phyloP scores from a whole-genome alignment of 805 yeast species.

The Saccharomyces eubayanus region DNA sequence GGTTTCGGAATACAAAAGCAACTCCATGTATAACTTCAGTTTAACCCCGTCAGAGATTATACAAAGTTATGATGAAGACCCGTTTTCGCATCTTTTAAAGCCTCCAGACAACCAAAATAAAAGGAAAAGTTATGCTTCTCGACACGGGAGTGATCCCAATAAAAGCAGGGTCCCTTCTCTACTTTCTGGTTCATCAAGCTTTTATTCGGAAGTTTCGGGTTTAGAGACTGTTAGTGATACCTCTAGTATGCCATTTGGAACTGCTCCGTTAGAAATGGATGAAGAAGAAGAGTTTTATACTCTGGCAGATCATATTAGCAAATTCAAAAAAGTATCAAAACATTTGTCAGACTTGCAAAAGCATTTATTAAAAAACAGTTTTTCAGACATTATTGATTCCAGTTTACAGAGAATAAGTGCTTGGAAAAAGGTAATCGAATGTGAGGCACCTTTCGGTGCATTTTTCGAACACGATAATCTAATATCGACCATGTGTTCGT shows the following conservation, averaged over 20 bases:
- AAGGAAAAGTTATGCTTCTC: neutral
- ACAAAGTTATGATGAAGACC: constrained; percentile 16
- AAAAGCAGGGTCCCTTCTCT: neutral
- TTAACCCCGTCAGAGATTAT: constrained; percentile 26
- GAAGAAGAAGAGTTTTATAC: neutral
- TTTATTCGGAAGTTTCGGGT: neutral
- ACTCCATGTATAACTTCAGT: constrained; percentile 16
- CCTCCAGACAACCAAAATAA: neutral
- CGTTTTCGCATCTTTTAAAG: neutral
- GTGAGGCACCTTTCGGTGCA: constrained; percentile 6
- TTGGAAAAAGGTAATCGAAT: constrained; percentile 29
- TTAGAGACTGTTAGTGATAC: neutral
- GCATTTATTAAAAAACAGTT: constrained; percentile 12
- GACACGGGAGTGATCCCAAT: neutral
- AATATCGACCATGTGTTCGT: constrained; percentile 21
- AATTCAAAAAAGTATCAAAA: constrained; percentile 16
- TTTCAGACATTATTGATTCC: constrained; percentile 14
- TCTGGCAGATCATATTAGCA: constrained; percentile 17
- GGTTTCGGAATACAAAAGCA: constrained; percentile 12
- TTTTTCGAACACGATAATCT: constrained; percentile 11
- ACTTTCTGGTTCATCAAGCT: constrained; percentile 5
- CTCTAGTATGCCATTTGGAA: neutral
- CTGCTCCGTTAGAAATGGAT: neutral
- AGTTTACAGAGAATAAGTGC: constrained; percentile 13
- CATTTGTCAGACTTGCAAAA: constrained; percentile 16